Percentiles rank a stretch among this genome's conserved stretches.
These are phyloP conservation scores for Pseudocercospora vitis DNA, from an alignment of 2,329 filamentous ascomycete species.

Conservation along the genomic window DNA sequence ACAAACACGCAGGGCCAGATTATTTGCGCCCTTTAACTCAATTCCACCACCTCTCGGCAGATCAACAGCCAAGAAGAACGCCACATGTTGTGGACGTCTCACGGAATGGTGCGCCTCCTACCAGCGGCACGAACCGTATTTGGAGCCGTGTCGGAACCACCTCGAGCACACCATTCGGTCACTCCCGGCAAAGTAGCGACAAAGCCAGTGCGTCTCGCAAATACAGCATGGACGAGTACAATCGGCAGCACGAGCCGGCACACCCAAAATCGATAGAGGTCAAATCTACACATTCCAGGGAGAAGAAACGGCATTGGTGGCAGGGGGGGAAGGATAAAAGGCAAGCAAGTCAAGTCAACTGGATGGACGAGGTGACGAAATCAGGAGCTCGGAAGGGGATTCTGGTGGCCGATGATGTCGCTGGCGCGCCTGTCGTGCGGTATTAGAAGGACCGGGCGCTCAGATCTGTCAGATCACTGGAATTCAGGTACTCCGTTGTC, in stretches of 20 bases:
- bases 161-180: conserved; percentile 19
- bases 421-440: conserved; percentile 30
- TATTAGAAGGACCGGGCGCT: conserved; percentile 24
- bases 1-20: conserved; percentile 6
- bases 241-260: conserved; percentile 23
- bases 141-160: conserved; percentile 15
- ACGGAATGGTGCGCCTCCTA: conserved; percentile 9
- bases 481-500: conserved; percentile 3
- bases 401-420: conserved; percentile 41
- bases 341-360: conserved; percentile 39
- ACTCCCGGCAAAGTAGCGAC: conserved; percentile 27
- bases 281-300: conserved; percentile 17
- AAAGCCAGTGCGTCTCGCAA: conserved; percentile 19
- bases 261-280: conserved; percentile 29
- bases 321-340: conserved; percentile 32
- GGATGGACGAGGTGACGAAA: conserved; percentile 46
- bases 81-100: conserved; percentile 17
- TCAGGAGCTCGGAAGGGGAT: conserved; percentile 44
- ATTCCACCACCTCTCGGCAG: conserved; percentile 7
- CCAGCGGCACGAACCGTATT: conserved; percentile 12
- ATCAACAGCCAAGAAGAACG: conserved; percentile 10
- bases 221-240: conserved; percentile 24
- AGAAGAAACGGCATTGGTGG: conserved; percentile 32
- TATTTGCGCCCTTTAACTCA: conserved; percentile 6
- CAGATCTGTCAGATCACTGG: not conserved